phyloP scores from a whole-genome alignment of 2,329 filamentous ascomycete genomes.

The Lecanoromycetidae sp. region DNA sequence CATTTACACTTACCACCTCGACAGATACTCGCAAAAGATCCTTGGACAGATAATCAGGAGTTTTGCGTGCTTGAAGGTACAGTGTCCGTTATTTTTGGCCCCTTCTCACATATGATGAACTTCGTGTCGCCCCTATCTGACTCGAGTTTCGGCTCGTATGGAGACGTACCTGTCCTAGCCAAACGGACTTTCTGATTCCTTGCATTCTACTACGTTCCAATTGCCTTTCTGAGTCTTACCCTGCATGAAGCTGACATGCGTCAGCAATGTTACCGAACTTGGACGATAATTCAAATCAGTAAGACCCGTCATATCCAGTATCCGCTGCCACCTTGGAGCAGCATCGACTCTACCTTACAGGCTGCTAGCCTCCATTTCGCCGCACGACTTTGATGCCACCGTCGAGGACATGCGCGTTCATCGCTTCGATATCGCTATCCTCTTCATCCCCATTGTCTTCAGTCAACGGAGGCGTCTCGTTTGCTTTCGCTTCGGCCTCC shows the following conservation, averaged over 20 bases:
- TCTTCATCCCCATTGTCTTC: slow-evolving; percentile 20
- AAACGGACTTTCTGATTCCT: slow-evolving; percentile 8
- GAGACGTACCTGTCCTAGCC: slow-evolving; percentile 7
- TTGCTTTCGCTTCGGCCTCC: slow-evolving; percentile 58
- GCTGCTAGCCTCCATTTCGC: too few species aligned
- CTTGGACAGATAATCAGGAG: neutral
- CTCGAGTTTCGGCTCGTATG: neutral
- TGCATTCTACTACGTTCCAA: neutral
- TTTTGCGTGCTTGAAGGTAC: neutral
- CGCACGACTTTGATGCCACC: slow-evolving; percentile 59
- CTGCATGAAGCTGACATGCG: too few species aligned
- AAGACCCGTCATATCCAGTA: too few species aligned
- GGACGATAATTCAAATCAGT: too few species aligned
- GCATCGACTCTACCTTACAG: too few species aligned
- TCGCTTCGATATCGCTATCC: slow-evolving; percentile 34
- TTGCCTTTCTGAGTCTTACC: too few species aligned
- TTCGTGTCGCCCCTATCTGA: slow-evolving; percentile 9
- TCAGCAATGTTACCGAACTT: too few species aligned
- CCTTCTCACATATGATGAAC: neutral
- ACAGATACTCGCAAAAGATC: neutral
- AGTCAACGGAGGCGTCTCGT: slow-evolving; percentile 26
- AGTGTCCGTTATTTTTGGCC: neutral
- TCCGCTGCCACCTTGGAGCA: too few species aligned
- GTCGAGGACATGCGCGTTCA: slow-evolving; percentile 30
- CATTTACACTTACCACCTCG: neutral